A percentile compares a stretch with the other conserved stretches of the same genome.
These are phyloP conservation scores for Polytrichum formosum DNA, from an alignment of 225 moss, liverwort and hornwort species.

Conservation along the genomic window DNA sequence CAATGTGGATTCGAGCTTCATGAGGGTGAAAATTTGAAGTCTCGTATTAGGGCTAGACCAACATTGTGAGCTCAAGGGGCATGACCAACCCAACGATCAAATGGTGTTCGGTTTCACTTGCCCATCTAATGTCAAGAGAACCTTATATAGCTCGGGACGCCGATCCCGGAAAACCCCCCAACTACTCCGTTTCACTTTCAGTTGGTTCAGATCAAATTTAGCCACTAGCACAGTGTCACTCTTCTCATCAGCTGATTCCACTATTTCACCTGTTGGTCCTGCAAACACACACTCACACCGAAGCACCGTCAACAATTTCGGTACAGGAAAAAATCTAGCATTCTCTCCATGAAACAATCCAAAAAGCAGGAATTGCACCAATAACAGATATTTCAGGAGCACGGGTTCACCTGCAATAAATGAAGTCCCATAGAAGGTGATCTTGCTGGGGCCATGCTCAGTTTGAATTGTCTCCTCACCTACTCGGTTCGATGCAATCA, in stretches of 20 bases:
- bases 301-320: neutral
- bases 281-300: conserved; percentile 6
- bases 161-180: conserved; percentile 92
- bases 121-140: conserved; percentile 74
- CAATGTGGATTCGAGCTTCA: no score
- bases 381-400: neutral
- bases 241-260: conserved; percentile 67
- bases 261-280: conserved; percentile 88
- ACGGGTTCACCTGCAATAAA: conserved; percentile 69
- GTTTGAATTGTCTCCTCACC: conserved; percentile 76
- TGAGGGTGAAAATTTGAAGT: no score
- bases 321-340: no score
- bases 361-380: no score
- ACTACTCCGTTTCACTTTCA: conserved; percentile 65
- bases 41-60: no score
- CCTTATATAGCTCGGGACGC: conserved; percentile 89
- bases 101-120: conserved; percentile 9
- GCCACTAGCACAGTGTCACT: conserved; percentile 74
- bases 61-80: no score
- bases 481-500: conserved; percentile 83
- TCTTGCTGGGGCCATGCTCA: conserved; percentile 76
- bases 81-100: no score
- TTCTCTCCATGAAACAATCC: no score
- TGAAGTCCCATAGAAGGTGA: conserved; percentile 84
- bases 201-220: conserved; percentile 72